phyloP scores from a whole-genome alignment of 176 grass and related monocot species.

The Puccinellia tenuiflora region DNA sequence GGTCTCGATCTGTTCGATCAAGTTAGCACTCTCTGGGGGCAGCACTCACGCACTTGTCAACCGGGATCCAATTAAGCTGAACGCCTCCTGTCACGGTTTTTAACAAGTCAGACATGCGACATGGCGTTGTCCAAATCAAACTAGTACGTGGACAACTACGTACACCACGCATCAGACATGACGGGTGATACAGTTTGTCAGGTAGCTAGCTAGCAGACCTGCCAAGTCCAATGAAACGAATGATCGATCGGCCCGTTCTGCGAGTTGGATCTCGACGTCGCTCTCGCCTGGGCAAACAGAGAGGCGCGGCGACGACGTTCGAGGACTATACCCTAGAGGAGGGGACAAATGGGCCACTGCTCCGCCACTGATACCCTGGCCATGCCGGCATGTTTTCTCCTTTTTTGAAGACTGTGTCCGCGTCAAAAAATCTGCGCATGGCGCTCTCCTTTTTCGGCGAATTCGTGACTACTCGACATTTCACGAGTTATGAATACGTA shows the following conservation, averaged over 20 bases:
- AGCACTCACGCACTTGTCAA: neutral
- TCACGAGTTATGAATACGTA: too few relatives aligned
- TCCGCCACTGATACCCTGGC: too few relatives aligned
- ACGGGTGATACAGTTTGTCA: neutral
- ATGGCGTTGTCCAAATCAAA: neutral
- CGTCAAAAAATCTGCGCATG: too few relatives aligned
- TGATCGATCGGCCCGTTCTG: neutral
- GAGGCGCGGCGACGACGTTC: neutral
- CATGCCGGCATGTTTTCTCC: too few relatives aligned
- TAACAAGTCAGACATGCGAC: neutral
- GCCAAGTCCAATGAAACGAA: neutral
- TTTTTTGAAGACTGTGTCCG: too few relatives aligned
- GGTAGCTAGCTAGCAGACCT: neutral
- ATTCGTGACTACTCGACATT: too few relatives aligned
- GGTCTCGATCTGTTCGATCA: neutral
- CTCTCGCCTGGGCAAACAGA: neutral
- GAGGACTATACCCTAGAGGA: too few relatives aligned
- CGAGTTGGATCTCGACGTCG: neutral
- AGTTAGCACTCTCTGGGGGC: neutral
- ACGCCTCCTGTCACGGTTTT: neutral
- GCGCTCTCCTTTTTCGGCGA: too few relatives aligned
- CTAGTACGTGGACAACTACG: neutral
- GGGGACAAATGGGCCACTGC: too few relatives aligned
- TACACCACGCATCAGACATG: neutral
- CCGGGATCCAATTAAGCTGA: neutral